Base-by-base conservation (phyloP, 2,329 filamentous ascomycete species). In the Sarocladium oryzae region DNA sequence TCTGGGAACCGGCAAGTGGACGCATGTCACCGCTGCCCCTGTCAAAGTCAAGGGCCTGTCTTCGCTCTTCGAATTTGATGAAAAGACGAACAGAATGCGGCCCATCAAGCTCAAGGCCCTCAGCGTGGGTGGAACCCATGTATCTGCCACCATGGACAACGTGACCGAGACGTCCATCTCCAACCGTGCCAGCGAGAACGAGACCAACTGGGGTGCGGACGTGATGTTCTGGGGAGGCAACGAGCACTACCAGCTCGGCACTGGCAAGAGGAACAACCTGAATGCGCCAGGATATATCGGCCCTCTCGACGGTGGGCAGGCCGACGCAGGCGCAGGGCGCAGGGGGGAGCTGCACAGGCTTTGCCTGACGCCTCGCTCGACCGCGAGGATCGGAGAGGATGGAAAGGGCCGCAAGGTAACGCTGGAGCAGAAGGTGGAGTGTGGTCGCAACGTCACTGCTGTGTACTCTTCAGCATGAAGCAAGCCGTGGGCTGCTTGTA, bases 181-280 rank as follows among this genome's bases (percentile, higher is more conserved):
- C 2, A 65, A 60, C 54, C 69, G 63, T 51, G 73, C 60, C 15
- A 76, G 77, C 15, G 72, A 80, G 36, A 86, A 88, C 57, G 86
- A 90, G 60, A 89, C 84, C 1, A 91, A 93, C 64, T 96, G 85
- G 81, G 93, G 93, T 46, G 83, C 86, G 4, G 93, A 97, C 64
- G 84, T 91, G 26, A 66, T 97, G 1, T 95, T 89, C 75, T 99
- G 91, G 89, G 93, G 93, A 55, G 89, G 89, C 50, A 99, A 97
- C 61, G 91, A 97, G 70, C 81, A 85, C 64, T 96, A 87, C 67
- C 93, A 99, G 69, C 79, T 99, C 23, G 93, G 93, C 11, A 96
- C 87, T 1, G 91, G 93, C 24, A 95, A 87, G 73, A 75, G 92
- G 55, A 93, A 82, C 61, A 97, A 97, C 62, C 63, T 87, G 9